These are phyloP conservation scores for Diaporthe caulivora DNA, from an alignment of 2,329 filamentous ascomycete genomes.

Conservation along the genomic window DNA sequence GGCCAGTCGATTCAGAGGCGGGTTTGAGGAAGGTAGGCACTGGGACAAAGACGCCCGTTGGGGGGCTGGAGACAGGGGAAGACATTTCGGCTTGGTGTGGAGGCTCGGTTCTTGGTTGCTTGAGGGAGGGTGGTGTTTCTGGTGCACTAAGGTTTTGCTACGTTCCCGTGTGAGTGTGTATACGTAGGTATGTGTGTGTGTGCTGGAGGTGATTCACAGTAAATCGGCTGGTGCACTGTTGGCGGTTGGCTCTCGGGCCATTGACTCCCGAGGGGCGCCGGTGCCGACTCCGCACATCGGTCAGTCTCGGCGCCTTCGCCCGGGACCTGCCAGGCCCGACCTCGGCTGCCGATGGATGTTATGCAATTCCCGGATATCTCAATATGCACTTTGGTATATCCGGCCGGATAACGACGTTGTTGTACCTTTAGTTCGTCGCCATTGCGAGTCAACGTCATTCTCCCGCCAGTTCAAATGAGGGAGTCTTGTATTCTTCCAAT, in stretches of 20 bases:
- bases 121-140: neutral
- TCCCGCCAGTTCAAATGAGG: constrained; percentile 12
- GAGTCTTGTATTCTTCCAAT: neutral
- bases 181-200: no score
- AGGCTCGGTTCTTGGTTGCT: neutral
- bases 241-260: constrained; percentile 18
- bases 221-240: neutral
- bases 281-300: constrained; percentile 26
- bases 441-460: constrained; percentile 11
- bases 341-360: constrained; percentile 10
- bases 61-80: constrained; percentile 49
- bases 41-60: constrained; percentile 69
- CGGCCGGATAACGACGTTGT: constrained; percentile 26
- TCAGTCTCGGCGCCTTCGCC: neutral
- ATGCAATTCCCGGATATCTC: constrained; percentile 21
- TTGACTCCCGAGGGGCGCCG: constrained; percentile 27
- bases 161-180: neutral
- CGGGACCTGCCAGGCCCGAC: constrained; percentile 14
- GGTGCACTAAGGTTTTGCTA: neutral
- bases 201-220: neutral
- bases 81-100: constrained; percentile 17
- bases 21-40: constrained; percentile 74
- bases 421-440: constrained; percentile 4
- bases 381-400: constrained; percentile 12
- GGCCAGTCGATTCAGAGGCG: constrained; percentile 55